These are phyloP conservation scores for Rhododendron williamsianum DNA, from an alignment of 148 eudicot genomes.

Conservation along the genomic window DNA sequence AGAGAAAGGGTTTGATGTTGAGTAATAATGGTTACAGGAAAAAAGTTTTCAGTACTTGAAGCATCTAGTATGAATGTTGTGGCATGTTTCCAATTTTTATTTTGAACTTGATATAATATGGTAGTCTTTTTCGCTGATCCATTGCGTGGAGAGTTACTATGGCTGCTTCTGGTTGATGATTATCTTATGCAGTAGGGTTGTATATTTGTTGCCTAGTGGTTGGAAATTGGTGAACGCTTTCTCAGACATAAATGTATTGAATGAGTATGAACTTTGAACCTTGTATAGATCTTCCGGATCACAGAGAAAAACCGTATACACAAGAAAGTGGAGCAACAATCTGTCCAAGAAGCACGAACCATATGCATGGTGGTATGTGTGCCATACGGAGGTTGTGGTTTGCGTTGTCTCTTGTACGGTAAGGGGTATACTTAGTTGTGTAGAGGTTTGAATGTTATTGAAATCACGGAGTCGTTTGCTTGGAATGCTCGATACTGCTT, in stretches of 20 bases:
- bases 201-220: neutral
- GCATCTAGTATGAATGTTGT: neutral
- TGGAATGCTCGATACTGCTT: neutral
- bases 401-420: neutral
- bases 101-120: neutral
- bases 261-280: neutral
- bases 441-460: neutral
- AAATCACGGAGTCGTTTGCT: neutral
- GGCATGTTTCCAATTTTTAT: neutral
- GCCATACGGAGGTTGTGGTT: neutral
- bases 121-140: neutral
- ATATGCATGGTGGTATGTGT: neutral
- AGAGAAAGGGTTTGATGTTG: slow-evolving; percentile 69
- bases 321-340: neutral
- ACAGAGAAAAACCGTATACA: neutral
- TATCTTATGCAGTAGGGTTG: neutral
- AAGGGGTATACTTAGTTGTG: neutral
- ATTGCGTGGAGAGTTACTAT: neutral
- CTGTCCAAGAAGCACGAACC: neutral
- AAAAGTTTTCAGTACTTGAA: neutral
- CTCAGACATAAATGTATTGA: neutral
- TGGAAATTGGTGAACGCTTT: neutral
- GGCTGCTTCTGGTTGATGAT: neutral
- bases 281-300: neutral
- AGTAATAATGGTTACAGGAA: slow-evolving; percentile 26